Evolutionary conservation across 139 green algal genomes (phyloP), one percentile per base, ranked within the genome.

Genomic region (Coelastrella sp.): DNA sequence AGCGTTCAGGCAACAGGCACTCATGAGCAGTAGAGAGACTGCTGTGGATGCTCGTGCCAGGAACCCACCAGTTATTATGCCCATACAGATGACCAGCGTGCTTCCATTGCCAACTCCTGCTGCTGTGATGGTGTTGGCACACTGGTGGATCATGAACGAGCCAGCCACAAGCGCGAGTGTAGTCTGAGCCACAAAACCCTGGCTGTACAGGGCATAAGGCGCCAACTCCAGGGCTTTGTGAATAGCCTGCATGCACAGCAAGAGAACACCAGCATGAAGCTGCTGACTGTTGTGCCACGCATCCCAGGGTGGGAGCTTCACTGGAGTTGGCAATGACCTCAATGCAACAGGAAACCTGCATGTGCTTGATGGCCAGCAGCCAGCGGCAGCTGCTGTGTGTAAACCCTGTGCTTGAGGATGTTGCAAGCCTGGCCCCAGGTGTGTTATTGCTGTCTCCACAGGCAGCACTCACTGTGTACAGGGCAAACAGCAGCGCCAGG

Each of bases 71-170:
- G 89, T 92, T 10, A 95, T 91, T 81, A 96, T 94, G 80, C 80
- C 72, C 27, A 90, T 85, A 84, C 94, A 96, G 84, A 96, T 96
- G 10, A 96, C 94, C 10, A 96, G 89, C 0, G 90, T 92, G 58
- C 92, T 93, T 60, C 94, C 94, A 80, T 94, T 95, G 58, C 94
- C 92, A 8, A 96, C 85, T 49, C 94, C 94, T 56, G 49, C 72
- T 22, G 87, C 80, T 8, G 92, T 96, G 90, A 96, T 94, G 78
- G 92, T 91, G 89, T 91, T 88, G 25, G 94, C 91, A 72, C 90
- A 93, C 83, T 93, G 89, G 63, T 94, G 89, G 66, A 94, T 92
- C 81, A 93, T 90, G 81, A 88, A 92, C 27, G 75, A 83, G 78
- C 94, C 94, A 8, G 94, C 91, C 27, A 96, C 86, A 61, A 96